A percentile compares a stretch with the other conserved stretches of the same genome.
Evolutionary conservation across 441 rosid species (phyloP).

Genomic region (Syzygium syzygioides): DNA sequence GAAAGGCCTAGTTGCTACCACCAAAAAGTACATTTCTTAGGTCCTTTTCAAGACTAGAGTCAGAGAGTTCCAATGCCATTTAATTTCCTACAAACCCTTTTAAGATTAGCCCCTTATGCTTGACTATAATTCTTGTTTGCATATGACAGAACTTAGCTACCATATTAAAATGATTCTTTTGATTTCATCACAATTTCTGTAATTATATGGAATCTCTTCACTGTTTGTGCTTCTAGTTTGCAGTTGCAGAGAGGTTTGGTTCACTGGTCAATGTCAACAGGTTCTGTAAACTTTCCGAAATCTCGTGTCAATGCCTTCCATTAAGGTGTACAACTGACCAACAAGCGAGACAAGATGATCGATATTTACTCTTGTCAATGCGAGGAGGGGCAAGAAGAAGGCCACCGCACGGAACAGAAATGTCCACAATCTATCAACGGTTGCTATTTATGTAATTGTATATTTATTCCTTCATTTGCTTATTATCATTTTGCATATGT

Average conservation of each 20-base stretch:
- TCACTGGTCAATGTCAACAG: neutral
- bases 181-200: neutral
- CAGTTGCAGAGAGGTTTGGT: neutral
- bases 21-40: neutral
- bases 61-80: neutral
- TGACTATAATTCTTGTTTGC: neutral
- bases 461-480: neutral
- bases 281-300: neutral
- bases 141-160: neutral
- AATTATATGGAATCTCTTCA: neutral
- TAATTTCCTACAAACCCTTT: neutral
- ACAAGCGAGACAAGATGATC: neutral
- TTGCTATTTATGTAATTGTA: neutral
- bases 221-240: neutral
- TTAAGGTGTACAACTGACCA: neutral
- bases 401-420: neutral
- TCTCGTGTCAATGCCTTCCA: neutral
- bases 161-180: neutral
- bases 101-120: neutral
- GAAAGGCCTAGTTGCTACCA: neutral
- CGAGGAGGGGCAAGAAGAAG: neutral
- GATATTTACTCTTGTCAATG: neutral
- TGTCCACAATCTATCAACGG: neutral
- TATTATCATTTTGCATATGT: neutral
- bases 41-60: neutral